These are phyloP conservation scores for Metarhizium robertsii DNA, from an alignment of 2,329 filamentous ascomycete genomes.

Conservation along the genomic window DNA sequence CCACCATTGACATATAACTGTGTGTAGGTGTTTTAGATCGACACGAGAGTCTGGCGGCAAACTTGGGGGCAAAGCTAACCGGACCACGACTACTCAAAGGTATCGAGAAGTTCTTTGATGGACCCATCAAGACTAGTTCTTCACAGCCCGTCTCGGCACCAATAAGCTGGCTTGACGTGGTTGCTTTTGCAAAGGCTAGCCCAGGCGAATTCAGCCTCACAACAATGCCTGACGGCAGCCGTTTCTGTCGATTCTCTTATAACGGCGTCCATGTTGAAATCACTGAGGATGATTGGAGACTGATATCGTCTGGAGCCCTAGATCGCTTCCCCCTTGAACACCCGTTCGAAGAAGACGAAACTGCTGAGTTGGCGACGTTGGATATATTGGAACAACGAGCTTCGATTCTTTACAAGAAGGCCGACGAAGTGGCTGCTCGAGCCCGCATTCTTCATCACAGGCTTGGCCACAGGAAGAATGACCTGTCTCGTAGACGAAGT, in stretches of 20 bases:
- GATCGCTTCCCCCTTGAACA: conserved; percentile 71
- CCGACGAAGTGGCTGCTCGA: conserved; percentile 57
- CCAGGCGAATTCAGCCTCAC: conserved; percentile 68
- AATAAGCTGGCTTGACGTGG: conserved; percentile 77
- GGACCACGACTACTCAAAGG: conserved; percentile 77
- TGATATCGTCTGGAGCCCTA: conserved; percentile 74
- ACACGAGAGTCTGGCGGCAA: conserved; percentile 79
- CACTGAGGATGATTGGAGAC: conserved; percentile 75
- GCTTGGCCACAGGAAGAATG: conserved; percentile 32
- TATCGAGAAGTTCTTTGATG: conserved; percentile 79
- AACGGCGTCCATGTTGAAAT: conserved; percentile 79
- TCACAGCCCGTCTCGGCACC: conserved; percentile 49
- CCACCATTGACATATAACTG: conserved; percentile 3
- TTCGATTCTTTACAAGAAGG: conserved; percentile 66
- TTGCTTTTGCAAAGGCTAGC: conserved; percentile 73
- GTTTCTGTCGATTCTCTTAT: conserved; percentile 72
- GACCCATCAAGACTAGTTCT: conserved; percentile 50
- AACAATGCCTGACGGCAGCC: conserved; percentile 56
- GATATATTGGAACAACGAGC: conserved; percentile 77
- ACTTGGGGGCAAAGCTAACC: conserved; percentile 72
- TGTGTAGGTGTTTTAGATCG: conserved; percentile 62
- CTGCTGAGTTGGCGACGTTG: conserved; percentile 72
- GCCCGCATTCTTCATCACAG: conserved; percentile 74
- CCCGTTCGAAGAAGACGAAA: conserved; percentile 77
- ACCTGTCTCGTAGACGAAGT: conserved; percentile 19